Evolutionary conservation across 2,329 filamentous ascomycete genomes (phyloP).

Genomic region (Penicillium sp.): DNA sequence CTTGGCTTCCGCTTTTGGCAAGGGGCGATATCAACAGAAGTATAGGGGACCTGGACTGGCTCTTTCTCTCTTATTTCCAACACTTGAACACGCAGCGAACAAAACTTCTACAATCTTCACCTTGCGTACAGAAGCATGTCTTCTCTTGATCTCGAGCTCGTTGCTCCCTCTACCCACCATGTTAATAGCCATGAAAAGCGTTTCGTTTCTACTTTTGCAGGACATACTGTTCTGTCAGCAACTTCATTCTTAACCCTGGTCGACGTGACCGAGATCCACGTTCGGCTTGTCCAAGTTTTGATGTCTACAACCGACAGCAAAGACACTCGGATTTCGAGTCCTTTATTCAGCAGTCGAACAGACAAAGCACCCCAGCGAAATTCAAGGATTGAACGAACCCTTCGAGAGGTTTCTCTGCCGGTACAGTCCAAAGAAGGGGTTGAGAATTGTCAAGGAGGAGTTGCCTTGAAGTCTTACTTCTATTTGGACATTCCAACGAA

Average conservation of each 20-base stretch:
- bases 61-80: background rate
- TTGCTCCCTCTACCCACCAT: background rate
- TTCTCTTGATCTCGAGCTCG: background rate
- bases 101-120: background rate
- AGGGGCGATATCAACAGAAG: background rate
- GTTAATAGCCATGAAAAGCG: background rate
- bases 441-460: background rate
- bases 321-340: background rate
- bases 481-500: background rate
- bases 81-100: background rate
- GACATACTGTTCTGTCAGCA: background rate
- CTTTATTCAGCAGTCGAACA: background rate
- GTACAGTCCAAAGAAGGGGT: background rate
- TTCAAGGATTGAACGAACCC: background rate
- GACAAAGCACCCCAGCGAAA: background rate
- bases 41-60: background rate
- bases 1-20: background rate
- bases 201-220: background rate
- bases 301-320: background rate
- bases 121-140: background rate
- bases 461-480: background rate
- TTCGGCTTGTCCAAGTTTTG: background rate
- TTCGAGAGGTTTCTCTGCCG: background rate
- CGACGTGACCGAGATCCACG: background rate
- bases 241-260: background rate